Base-by-base conservation (phyloP, 2,329 filamentous ascomycete species). In the Trichoderma sp. region DNA sequence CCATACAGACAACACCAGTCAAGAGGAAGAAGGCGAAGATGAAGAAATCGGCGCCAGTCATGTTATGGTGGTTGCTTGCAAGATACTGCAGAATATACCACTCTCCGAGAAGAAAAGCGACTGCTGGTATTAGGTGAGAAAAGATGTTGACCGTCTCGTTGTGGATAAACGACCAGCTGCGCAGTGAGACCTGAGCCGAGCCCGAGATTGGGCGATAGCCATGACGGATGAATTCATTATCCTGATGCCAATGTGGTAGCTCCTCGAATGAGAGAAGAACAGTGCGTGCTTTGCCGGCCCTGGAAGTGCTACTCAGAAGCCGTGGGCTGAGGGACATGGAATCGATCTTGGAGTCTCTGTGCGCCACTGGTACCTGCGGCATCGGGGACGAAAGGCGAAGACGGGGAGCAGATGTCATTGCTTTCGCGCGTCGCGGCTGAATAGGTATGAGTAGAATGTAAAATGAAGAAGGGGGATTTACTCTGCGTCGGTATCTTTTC, bases 181-280 rank as follows among this genome's bases (percentile, higher is more conserved):
- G 34, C 17, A 68, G 47, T 17, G 65, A 68, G 12, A 68, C 34
- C 34, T 43, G 53, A 23, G 53, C 65, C 11, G 65, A 68, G 53
- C 65, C 65, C 47, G 65, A 68, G 34, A 68, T 68, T 9, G 65
- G 65, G 12, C 65, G 65, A 34, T 68, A 68, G 53, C 65, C 65
- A 59, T 68, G 65, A 43, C 30, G 65, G 23, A 68, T 68, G 36
- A 58, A 68, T n/a, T 68, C 65, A n/a, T 68, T 68, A 32, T 68
- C 65, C 15, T 59, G 65, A 68, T 68, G 65, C 65, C 65, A 68
- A 32, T 59, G 39, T 34, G 65, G 65, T n/a, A 68, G 65, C 23
- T 68, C 53, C 1, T 68, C 17, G 20, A 59, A 68, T 12, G 65
- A 30, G 26, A 68, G 53, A 47, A 68, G 65, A 30, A 32, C 36